Base-by-base conservation (phyloP, 2,329 filamentous ascomycete genomes). In the Beauveria caledonica region DNA sequence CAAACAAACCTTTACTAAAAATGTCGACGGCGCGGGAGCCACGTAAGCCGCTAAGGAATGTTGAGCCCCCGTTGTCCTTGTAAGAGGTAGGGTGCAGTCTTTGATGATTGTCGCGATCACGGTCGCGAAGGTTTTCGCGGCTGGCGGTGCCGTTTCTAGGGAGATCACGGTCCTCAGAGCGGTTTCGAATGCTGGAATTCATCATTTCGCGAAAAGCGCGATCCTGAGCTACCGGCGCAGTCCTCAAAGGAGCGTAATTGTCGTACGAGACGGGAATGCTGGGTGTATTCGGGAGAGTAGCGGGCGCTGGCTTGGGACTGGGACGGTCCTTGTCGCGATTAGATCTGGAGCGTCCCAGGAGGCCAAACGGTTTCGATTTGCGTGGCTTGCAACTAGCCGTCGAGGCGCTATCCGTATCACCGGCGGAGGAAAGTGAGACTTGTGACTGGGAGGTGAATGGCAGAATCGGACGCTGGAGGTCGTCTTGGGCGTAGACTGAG, bases 1-100 rank as follows among this genome's bases (percentile, higher is more conserved):
- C 89, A 68, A 96, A 92, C 56, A 95, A 80, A 10, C 88, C 88
- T 69, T 92, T 93, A 65, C 89, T 87, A 63, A 93, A 84, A 68
- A 91, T 90, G 64, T 90, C 89, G 23, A 89, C 90, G 59, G 89
- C 88, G 67, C 86, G 87, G 5, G 86, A 86, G 66, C 82, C 87
- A 65, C 88, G 89, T 50, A 94, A 76, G 60, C 88, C 90, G 64
- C 82, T 88, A 68, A 94, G 83, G 60, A 94, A 85, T 2, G 81
- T 79, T 51, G 74, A 78, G 10, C 86, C 83, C 17, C 86, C 85
- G 52, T 81, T 85, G 51, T 88, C 85, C 58, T 82, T 81, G 64
- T 80, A 76, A 0, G 84, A 83, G 1, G 82, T 80, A 29, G 76
- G 79, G 66, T 78, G 83, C 64, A 71, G 76, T 68, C 74, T 79